Evolutionary conservation across 2,329 filamentous ascomycete species (phyloP).

Genomic region (Arachnomyces sp.): DNA sequence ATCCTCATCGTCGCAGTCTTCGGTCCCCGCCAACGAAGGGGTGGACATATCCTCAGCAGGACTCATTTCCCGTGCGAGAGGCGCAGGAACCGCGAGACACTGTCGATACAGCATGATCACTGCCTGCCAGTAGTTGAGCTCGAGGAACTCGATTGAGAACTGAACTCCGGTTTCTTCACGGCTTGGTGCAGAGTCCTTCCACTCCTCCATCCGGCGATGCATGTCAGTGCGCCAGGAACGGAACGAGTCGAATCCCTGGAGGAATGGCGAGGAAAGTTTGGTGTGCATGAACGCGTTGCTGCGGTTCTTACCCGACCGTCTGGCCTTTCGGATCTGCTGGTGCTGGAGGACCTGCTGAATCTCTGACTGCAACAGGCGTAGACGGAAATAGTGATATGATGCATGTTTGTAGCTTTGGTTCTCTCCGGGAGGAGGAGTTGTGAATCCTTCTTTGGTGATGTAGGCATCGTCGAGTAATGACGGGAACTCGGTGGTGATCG

Average conservation of each 20-base stretch:
- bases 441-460: constrained; percentile 72
- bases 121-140: constrained; percentile 96
- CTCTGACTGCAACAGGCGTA: constrained; percentile 84
- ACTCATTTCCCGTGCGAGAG: constrained; percentile 70
- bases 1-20: constrained; percentile 65
- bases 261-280: constrained; percentile 73
- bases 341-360: constrained; percentile 91
- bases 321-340: constrained; percentile 75
- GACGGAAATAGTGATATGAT: constrained; percentile 82
- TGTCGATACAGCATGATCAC: constrained; percentile 94
- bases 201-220: constrained; percentile 72
- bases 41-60: constrained; percentile 53
- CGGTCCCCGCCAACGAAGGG: constrained; percentile 40
- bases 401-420: constrained; percentile 83
- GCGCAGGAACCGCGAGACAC: constrained; percentile 75
- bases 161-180: constrained; percentile 74
- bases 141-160: constrained; percentile 82
- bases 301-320: constrained; percentile 56
- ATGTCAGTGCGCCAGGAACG: constrained; percentile 83
- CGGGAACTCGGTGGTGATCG: constrained; percentile 91
- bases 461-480: constrained; percentile 80
- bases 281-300: constrained; percentile 69
- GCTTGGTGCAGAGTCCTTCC: constrained; percentile 76
- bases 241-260: constrained; percentile 77
- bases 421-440: constrained; percentile 51